Conservation (phyloP, 2,329 filamentous ascomycete species). For the Aspergillus aculeatus region DNA sequence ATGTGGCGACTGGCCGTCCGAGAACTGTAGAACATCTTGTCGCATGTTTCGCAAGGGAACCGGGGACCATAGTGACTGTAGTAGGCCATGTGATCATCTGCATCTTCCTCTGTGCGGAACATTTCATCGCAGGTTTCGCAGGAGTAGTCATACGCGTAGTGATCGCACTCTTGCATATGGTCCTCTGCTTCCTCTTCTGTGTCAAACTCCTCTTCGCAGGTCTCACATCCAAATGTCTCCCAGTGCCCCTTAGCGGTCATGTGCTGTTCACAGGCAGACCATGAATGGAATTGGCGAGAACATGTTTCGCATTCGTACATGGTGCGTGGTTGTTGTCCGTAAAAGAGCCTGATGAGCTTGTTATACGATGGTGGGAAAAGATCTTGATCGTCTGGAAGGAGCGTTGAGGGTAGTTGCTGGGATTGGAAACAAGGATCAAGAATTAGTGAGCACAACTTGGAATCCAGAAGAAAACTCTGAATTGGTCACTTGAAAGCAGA, state of each 20-base stretch:
- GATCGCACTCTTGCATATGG: slow-evolving; percentile 24
- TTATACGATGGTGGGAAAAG: not conserved
- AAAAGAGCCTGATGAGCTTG: not conserved
- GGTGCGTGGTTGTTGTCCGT: not conserved
- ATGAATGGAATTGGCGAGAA: slow-evolving; percentile 7
- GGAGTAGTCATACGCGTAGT: slow-evolving; percentile 16
- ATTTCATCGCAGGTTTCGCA: not conserved
- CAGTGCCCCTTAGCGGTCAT: slow-evolving; percentile 26
- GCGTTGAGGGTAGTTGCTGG: not conserved
- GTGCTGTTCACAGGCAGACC: slow-evolving; percentile 16
- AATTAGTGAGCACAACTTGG: not conserved
- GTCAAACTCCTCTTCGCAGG: slow-evolving; percentile 11
- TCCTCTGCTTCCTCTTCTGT: slow-evolving; percentile 6
- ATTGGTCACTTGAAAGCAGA: no score
- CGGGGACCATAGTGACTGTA: slow-evolving; percentile 21
- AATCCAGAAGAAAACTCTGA: not conserved
- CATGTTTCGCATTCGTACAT: slow-evolving; percentile 21
- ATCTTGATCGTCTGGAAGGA: not conserved
- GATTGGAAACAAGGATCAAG: not conserved
- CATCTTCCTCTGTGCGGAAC: slow-evolving; percentile 9
- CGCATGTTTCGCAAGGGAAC: slow-evolving; percentile 31
- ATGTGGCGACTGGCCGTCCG: slow-evolving; percentile 33
- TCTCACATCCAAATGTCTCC: slow-evolving; percentile 23
- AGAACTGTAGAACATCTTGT: slow-evolving; percentile 21
- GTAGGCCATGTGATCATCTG: slow-evolving; percentile 28